Conservation (phyloP, 73 alveolate species). For the Blepharisma stoltei region DNA sequence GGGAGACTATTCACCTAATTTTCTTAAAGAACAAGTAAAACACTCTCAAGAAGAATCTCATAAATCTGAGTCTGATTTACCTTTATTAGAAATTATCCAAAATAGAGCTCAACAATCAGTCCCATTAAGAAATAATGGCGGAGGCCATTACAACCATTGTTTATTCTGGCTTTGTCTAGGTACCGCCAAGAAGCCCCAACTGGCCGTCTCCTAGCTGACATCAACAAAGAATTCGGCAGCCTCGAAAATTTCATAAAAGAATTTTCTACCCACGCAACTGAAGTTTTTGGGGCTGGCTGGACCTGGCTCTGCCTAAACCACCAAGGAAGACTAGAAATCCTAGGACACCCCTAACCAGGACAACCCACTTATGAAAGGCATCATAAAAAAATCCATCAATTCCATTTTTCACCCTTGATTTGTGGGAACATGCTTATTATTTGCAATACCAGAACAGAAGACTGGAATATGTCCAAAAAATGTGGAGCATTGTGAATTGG, state of each 20-base stretch:
- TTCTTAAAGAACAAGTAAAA: too few relatives aligned
- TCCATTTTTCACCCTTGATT: conserved; percentile 30
- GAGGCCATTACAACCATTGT: conserved; percentile 35
- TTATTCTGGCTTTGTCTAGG: conserved; percentile 29
- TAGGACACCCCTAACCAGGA: conserved; percentile 30
- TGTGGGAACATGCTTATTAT: conserved; percentile 43
- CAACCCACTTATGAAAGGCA: conserved; percentile 37
- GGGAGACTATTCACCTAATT: not conserved
- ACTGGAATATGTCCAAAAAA: conserved; percentile 22
- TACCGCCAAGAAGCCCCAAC: not conserved
- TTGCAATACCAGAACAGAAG: conserved; percentile 36
- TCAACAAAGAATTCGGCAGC: conserved; percentile 10
- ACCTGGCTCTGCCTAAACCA: conserved; percentile 32
- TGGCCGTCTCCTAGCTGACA: conserved; percentile 1
- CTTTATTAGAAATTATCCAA: conserved; percentile 17
- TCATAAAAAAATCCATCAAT: not conserved
- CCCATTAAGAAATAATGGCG: conserved; percentile 23
- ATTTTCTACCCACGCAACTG: not conserved
- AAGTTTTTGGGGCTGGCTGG: conserved; percentile 36
- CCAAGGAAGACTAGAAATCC: conserved; percentile 25
- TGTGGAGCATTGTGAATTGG: conserved; percentile 38
- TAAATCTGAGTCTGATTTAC: not conserved
- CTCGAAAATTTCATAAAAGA: conserved; percentile 19
- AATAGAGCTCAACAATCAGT: not conserved
- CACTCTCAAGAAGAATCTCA: too few relatives aligned